Evolutionary conservation across 768 basidiomycete genomes (phyloP), one percentile per base, ranked within the genome.

Genomic region (Galerina marginata): DNA sequence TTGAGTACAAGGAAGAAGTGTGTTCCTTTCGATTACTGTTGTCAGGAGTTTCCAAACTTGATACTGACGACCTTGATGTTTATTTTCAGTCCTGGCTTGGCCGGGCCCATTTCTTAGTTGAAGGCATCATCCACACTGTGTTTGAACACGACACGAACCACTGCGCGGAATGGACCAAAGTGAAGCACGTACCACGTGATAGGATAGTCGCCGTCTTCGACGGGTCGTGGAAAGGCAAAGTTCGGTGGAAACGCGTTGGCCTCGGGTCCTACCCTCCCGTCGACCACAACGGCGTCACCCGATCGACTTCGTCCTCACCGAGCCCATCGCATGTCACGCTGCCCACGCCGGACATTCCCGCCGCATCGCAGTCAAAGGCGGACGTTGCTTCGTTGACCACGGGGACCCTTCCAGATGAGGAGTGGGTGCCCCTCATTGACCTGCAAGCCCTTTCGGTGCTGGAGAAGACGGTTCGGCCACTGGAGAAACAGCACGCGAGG

Each of bases 1-100:
- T 97, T 58, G 93, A 96, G 68, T 99, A 96, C 78, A 95, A 95
- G 76, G 97, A 99, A 71, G 96, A 99, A 87, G 92, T 92, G 60
- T n/a, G 67, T 58, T 7, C n/a, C n/a, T n/a, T n/a, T n/a, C n/a
- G n/a, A n/a, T n/a, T n/a, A n/a, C n/a, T n/a, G n/a, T n/a, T n/a
- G n/a, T n/a, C n/a, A n/a, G n/a, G n/a, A n/a, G n/a, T n/a, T n/a
- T n/a, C n/a, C n/a, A n/a, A n/a, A n/a, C n/a, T n/a, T n/a, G n/a
- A n/a, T n/a, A n/a, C 26, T 43, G 14, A 29, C 5, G 3, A 54
- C 10, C 23, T 25, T 29, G 29, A 54, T 57, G 55, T 12, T 45
- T 44, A 53, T 58, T 49, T 45, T 26, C 61, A 85, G 92, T 92
- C 92, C 2, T 98, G 96, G 96, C 81, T 97, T 46, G 94, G 95